A percentile compares a stretch with the other conserved stretches of the same genome.
phyloP scores from a whole-genome alignment of 2,329 filamentous ascomycete genomes.

The Cytospora piceicola region DNA sequence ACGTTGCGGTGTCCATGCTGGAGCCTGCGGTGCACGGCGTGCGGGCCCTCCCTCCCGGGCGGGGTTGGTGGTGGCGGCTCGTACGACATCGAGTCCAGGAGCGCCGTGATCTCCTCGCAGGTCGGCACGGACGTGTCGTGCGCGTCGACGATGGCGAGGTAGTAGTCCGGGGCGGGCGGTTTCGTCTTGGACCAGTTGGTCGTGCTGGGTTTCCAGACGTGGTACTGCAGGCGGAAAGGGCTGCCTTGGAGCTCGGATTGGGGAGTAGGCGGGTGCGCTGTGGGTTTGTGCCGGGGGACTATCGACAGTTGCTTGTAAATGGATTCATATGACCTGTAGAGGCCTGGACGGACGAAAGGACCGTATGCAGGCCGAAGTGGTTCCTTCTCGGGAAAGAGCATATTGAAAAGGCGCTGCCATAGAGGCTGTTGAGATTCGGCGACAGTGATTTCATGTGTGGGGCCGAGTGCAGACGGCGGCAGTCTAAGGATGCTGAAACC shows the following conservation, averaged over 20 bases:
- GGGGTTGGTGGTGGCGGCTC: conserved; percentile 65
- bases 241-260: conserved; percentile 40
- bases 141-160: conserved; percentile 80
- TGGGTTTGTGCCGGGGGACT: conserved; percentile 70
- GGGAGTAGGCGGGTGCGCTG: conserved; percentile 33
- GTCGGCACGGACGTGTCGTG: conserved; percentile 73
- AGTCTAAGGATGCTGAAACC: conserved; percentile 83
- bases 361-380: conserved; percentile 47
- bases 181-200: conserved; percentile 75
- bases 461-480: conserved; percentile 38
- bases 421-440: conserved; percentile 37
- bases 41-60: conserved; percentile 44
- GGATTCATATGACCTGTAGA: conserved; percentile 67
- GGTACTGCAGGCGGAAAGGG: conserved; percentile 75
- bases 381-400: conserved; percentile 42
- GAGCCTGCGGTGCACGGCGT: conserved; percentile 71
- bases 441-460: conserved; percentile 26
- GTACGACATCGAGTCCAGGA: conserved; percentile 76
- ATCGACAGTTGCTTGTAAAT: conserved; percentile 79
- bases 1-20: conserved; percentile 86
- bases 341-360: conserved; percentile 64
- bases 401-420: conserved; percentile 59
- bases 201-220: conserved; percentile 77
- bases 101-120: conserved; percentile 67
- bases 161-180: conserved; percentile 74